A percentile compares a stretch with the other conserved stretches of the same genome.
Evolutionary conservation across 2,329 filamentous ascomycete genomes (phyloP).

Genomic region (Hawksworthiomyces lignivorus): DNA sequence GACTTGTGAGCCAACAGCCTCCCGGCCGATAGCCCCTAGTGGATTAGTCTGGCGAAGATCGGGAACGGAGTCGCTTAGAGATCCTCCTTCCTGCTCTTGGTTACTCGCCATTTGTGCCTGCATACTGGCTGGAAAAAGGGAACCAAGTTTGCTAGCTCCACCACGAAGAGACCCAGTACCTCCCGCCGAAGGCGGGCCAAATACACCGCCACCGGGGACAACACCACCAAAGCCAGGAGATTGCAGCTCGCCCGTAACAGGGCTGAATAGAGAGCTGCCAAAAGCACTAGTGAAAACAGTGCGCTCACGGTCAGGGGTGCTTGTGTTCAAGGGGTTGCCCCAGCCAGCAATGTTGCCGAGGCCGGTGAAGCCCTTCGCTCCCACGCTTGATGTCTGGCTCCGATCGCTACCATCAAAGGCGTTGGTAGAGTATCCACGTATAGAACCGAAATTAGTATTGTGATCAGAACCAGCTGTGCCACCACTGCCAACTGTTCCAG

Average conservation of each 20-base stretch:
- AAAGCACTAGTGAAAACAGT: slow-evolving; percentile 52
- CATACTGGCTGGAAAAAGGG: slow-evolving; percentile 81
- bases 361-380: slow-evolving; percentile 63
- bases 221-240: slow-evolving; percentile 62
- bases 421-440: slow-evolving; percentile 40
- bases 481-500: slow-evolving; percentile 30
- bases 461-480: slow-evolving; percentile 33
- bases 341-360: slow-evolving; percentile 57
- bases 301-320: slow-evolving; percentile 61
- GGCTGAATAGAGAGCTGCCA: slow-evolving; percentile 72
- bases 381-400: slow-evolving; percentile 85
- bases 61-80: slow-evolving; percentile 46
- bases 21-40: slow-evolving; percentile 60
- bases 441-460: slow-evolving; percentile 43
- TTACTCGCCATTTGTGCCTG: slow-evolving; percentile 66
- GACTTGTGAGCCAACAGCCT: slow-evolving; percentile 43
- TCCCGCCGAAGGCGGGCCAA: slow-evolving; percentile 27
- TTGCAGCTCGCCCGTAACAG: slow-evolving; percentile 64
- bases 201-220: slow-evolving; percentile 21
- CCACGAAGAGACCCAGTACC: slow-evolving; percentile 64
- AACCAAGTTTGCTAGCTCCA: slow-evolving; percentile 67
- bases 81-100: slow-evolving; percentile 60
- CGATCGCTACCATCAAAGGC: slow-evolving; percentile 70
- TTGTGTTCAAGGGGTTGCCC: slow-evolving; percentile 49
- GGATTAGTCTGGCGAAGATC: slow-evolving; percentile 55